A percentile compares a stretch with the other conserved stretches of the same genome.
phyloP scores from a whole-genome alignment of 306 rosid species.

The Fragaria iinumae region DNA sequence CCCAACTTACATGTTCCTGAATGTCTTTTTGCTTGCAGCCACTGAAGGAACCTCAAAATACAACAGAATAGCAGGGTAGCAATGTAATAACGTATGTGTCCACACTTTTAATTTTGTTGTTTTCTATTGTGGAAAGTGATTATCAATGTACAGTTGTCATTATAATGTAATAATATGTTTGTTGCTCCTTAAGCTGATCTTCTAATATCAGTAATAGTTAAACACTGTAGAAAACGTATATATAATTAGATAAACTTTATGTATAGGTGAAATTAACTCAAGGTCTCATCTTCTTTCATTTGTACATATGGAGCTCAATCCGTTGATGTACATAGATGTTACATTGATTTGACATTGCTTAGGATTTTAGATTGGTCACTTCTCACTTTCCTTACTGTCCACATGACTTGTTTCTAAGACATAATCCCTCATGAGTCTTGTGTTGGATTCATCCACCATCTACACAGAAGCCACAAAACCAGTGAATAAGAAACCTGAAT shows the following conservation, averaged over 20 bases:
- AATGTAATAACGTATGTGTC: conserved; percentile 10
- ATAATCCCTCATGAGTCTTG: conserved; percentile 73
- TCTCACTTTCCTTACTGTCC: conserved; percentile 46
- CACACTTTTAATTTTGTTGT: background rate
- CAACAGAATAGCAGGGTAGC: background rate
- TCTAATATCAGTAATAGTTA: background rate
- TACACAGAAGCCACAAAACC: conserved; percentile 30
- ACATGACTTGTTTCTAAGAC: conserved; percentile 58
- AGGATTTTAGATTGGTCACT: conserved; percentile 19
- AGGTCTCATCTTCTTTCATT: background rate
- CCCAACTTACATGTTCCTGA: background rate
- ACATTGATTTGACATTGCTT: conserved; percentile 5
- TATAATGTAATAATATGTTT: background rate
- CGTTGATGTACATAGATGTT: background rate
- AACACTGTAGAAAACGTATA: background rate
- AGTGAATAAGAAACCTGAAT: conserved; percentile 1
- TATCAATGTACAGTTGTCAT: background rate
- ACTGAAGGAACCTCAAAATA: conserved; percentile 16
- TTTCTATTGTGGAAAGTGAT: background rate
- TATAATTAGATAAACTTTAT: background rate
- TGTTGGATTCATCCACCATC: conserved; percentile 81
- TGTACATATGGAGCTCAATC: background rate
- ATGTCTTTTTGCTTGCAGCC: conserved; percentile 33
- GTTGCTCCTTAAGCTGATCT: background rate
- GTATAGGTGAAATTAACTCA: background rate